Evolutionary conservation across 441 rosid species (phyloP).

Genomic region (Erodium moschatum): DNA sequence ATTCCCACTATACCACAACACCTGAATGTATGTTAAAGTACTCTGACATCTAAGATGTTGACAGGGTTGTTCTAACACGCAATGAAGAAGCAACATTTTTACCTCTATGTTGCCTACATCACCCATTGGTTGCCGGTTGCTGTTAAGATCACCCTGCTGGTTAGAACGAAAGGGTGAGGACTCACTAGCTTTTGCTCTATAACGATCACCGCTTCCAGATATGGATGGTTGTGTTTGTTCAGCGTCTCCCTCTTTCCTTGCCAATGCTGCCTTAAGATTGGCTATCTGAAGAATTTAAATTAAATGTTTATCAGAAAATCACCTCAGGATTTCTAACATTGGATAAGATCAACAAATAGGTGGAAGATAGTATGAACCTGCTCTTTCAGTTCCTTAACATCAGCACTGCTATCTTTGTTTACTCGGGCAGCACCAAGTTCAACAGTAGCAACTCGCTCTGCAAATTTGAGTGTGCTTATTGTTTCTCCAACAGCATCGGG

Average conservation of each 20-base stretch:
- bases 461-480: slow-evolving; percentile 80
- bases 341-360: not conserved
- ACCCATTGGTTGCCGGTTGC: slow-evolving; percentile 44
- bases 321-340: not conserved
- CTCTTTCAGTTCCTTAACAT: slow-evolving; percentile 76
- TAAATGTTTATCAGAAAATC: not conserved
- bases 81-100: slow-evolving; percentile 15
- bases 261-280: slow-evolving; percentile 71
- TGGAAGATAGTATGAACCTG: slow-evolving; percentile 31
- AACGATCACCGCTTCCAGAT: slow-evolving; percentile 53
- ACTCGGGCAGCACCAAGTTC: slow-evolving; percentile 83
- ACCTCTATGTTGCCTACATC: slow-evolving; percentile 77
- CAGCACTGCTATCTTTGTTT: slow-evolving; percentile 50
- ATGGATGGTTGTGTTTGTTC: slow-evolving; percentile 37
- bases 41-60: not conserved
- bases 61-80: not conserved
- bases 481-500: slow-evolving; percentile 71
- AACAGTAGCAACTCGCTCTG: slow-evolving; percentile 81
- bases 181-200: slow-evolving; percentile 43
- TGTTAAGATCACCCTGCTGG: slow-evolving; percentile 30
- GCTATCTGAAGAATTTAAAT: slow-evolving; percentile 44
- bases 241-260: slow-evolving; percentile 54
- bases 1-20: not conserved
- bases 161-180: slow-evolving; percentile 34
- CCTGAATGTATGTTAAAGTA: not conserved